A percentile compares a stretch with the other conserved stretches of the same genome.
These are phyloP conservation scores for Kodamaea restingae DNA, from an alignment of 805 yeast genomes.

Conservation along the genomic window DNA sequence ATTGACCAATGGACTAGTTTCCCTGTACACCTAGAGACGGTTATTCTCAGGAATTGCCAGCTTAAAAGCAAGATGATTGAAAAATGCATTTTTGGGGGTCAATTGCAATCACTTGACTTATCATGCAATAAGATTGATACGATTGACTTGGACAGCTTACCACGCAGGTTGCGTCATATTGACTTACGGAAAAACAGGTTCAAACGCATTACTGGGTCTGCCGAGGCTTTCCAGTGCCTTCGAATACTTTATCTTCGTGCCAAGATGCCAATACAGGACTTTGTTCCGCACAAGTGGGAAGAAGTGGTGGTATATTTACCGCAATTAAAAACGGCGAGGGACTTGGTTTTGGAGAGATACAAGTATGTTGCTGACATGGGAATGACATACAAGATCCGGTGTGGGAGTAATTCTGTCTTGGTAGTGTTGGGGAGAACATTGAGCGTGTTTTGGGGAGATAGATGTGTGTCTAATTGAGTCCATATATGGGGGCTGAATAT, in stretches of 20 bases:
- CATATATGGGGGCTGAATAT: too few relatives aligned
- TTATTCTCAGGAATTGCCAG: constrained; percentile 5
- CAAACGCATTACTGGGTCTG: constrained; percentile 3
- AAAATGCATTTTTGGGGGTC: constrained; percentile 5
- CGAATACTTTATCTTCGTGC: constrained; percentile 3
- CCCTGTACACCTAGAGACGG: constrained; percentile 4
- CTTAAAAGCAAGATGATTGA: constrained; percentile 5
- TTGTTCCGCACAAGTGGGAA: constrained; percentile 1
- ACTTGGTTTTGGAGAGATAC: constrained; percentile 2
- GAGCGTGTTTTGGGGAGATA: constrained; percentile 7
- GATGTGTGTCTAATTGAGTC: too few relatives aligned
- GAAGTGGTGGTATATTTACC: neutral
- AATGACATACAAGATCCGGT: constrained; percentile 4
- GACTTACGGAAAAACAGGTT: constrained; percentile 2
- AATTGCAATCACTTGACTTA: neutral
- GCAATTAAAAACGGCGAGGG: constrained; percentile 2
- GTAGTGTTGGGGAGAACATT: constrained; percentile 1
- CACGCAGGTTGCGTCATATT: constrained; percentile 1
- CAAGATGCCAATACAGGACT: constrained; percentile 4
- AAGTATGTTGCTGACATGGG: constrained; percentile 5
- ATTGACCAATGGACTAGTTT: constrained; percentile 6
- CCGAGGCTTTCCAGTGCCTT: constrained; percentile 1
- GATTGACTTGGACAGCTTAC: constrained; percentile 3
- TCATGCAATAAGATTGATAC: constrained; percentile 2
- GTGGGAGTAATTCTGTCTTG: constrained; percentile 3